A percentile compares a stretch with the other conserved stretches of the same genome.
Evolutionary conservation across 192 early-diverging fungal species (phyloP).

Genomic region (Podila minutissima): DNA sequence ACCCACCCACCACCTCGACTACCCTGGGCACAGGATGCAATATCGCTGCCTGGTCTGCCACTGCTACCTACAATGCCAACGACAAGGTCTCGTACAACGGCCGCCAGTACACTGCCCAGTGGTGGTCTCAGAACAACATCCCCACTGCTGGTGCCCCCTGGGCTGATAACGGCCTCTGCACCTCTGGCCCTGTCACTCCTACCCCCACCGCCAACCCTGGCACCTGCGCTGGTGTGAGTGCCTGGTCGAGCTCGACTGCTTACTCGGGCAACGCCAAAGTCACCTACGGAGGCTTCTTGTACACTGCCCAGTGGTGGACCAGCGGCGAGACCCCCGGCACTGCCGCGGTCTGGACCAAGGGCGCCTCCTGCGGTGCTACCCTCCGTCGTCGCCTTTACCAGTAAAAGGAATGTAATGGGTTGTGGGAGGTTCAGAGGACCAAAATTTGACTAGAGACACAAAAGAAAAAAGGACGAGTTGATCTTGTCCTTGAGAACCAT

Average conservation of each 20-base stretch:
- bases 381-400: slow-evolving; percentile 37
- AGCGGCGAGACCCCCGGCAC: slow-evolving; percentile 47
- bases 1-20: slow-evolving; percentile 9
- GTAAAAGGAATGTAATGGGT: neutral
- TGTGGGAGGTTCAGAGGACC: neutral
- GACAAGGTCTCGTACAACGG: slow-evolving; percentile 58
- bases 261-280: slow-evolving; percentile 53
- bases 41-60: slow-evolving; percentile 37
- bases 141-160: slow-evolving; percentile 41
- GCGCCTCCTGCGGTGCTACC: slow-evolving; percentile 39
- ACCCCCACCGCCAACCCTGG: slow-evolving; percentile 21
- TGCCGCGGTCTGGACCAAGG: slow-evolving; percentile 44
- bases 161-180: slow-evolving; percentile 35
- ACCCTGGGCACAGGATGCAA: slow-evolving; percentile 34
- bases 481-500: neutral
- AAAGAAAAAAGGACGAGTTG: neutral
- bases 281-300: slow-evolving; percentile 46
- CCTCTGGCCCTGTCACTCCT: slow-evolving; percentile 3
- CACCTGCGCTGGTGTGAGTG: slow-evolving; percentile 29
- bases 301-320: slow-evolving; percentile 57
- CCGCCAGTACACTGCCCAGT: slow-evolving; percentile 57
- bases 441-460: neutral
- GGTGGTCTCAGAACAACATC: slow-evolving; percentile 52
- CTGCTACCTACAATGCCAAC: slow-evolving; percentile 42
- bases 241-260: slow-evolving; percentile 30